These are phyloP conservation scores for Thuidium tamariscinum DNA, from an alignment of 225 moss, liverwort and hornwort genomes.

Conservation along the genomic window DNA sequence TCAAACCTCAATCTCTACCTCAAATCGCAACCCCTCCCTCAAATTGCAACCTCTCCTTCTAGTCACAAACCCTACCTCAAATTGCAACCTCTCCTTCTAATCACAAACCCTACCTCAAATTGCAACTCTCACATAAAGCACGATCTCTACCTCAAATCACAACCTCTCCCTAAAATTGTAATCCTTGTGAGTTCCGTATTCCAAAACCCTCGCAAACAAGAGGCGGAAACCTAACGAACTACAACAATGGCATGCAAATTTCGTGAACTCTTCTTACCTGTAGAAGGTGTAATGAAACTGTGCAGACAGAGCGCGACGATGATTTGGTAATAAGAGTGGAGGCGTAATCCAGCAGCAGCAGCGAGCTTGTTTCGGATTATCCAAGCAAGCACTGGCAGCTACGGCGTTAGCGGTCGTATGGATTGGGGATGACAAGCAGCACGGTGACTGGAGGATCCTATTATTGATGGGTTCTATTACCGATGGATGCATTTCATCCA, in stretches of 20 bases:
- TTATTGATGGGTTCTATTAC: background rate
- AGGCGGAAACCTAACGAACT: background rate
- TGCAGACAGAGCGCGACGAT: background rate
- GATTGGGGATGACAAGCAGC: background rate
- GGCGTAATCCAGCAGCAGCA: background rate
- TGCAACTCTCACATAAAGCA: background rate
- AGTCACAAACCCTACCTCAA: background rate
- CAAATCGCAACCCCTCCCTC: background rate
- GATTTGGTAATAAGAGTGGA: background rate
- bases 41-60: background rate
- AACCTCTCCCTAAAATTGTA: background rate
- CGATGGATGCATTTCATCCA: background rate
- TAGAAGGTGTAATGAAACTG: background rate
- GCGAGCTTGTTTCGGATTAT: background rate
- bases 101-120: background rate
- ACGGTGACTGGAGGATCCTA: background rate
- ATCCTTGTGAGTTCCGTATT: background rate
- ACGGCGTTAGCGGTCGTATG: background rate
- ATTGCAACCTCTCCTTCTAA: background rate
- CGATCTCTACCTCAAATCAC: background rate
- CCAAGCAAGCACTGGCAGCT: background rate
- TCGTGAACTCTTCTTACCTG: background rate
- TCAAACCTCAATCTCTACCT: background rate
- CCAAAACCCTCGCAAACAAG: background rate
- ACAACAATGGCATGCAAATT: background rate